These are phyloP conservation scores for Phytophthora sp. DNA, from an alignment of 352 stramenopile species.

Conservation along the genomic window DNA sequence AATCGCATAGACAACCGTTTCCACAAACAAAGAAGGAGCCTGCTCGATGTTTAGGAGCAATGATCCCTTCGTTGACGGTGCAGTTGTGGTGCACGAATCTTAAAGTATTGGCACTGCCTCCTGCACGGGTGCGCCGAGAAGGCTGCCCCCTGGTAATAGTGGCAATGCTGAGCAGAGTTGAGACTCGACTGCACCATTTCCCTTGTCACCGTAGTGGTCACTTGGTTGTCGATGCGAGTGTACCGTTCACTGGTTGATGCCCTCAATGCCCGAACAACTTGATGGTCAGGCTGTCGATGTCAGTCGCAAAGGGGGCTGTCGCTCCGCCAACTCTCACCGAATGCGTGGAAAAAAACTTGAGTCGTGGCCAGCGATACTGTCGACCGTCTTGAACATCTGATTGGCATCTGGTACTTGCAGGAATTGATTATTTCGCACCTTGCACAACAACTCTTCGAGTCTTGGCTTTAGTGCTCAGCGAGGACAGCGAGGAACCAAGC, in stretches of 20 bases:
- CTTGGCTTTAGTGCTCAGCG: not conserved
- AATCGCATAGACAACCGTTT: not conserved
- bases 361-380: not conserved
- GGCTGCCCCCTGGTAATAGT: no score
- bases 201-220: not conserved
- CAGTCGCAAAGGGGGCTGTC: slow-evolving; percentile 6
- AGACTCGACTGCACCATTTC: no score
- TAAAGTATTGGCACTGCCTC: no score
- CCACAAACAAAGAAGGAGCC: slow-evolving; percentile 12
- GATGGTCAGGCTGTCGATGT: slow-evolving; percentile 15
- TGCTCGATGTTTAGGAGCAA: slow-evolving; percentile 13
- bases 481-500: not conserved
- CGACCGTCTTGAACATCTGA: not conserved
- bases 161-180: no score
- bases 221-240: not conserved
- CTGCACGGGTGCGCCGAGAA: no score
- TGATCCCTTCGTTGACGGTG: slow-evolving; percentile 10
- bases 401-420: not conserved
- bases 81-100: no score
- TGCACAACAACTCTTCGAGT: not conserved
- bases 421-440: not conserved
- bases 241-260: not conserved
- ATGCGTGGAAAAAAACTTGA: not conserved
- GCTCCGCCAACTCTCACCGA: slow-evolving; percentile 1
- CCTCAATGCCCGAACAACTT: slow-evolving; percentile 12